These are phyloP conservation scores for Dalbergia cultrata DNA, from an alignment of 306 rosid genomes.

Conservation along the genomic window DNA sequence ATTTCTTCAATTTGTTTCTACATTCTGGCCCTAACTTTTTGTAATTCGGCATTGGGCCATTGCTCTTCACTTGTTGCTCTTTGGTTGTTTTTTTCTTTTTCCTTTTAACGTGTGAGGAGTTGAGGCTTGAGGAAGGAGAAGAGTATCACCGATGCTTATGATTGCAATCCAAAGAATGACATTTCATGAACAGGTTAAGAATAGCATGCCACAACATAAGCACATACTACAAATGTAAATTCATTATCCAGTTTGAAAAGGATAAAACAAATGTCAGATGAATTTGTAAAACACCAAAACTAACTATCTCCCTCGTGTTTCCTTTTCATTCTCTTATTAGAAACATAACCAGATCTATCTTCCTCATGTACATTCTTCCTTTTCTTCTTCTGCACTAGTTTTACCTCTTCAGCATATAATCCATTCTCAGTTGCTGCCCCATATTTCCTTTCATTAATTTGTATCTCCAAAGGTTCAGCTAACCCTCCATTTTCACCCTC, in stretches of 20 bases:
- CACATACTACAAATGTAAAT: conserved; percentile 17
- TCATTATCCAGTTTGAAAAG: conserved; percentile 11
- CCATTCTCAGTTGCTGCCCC: conserved; percentile 5
- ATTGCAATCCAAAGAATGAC: conserved; percentile 21
- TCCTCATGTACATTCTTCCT: conserved; percentile 42
- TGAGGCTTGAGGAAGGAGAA: not conserved
- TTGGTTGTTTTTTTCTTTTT: not conserved
- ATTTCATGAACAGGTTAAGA: conserved; percentile 2
- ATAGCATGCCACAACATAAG: conserved; percentile 5
- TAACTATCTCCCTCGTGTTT: conserved; percentile 7
- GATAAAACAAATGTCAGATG: conserved; percentile 21
- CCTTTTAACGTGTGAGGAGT: not conserved
- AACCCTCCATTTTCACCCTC: conserved; percentile 28
- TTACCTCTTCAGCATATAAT: conserved; percentile 29
- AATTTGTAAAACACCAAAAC: not conserved
- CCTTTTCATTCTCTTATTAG: conserved; percentile 46
- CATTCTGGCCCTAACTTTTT: conserved; percentile 1
- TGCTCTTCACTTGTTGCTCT: not conserved
- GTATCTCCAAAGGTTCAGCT: not conserved
- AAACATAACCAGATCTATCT: conserved; percentile 27
- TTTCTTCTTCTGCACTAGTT: conserved; percentile 27
- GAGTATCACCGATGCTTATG: conserved; percentile 3
- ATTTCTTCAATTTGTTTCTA: conserved; percentile 1
- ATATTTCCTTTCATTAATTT: conserved; percentile 26
- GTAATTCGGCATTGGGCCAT: not conserved